phyloP scores from a whole-genome alignment of 352 stramenopile species.

The Globisporangium cylindrosporum region DNA sequence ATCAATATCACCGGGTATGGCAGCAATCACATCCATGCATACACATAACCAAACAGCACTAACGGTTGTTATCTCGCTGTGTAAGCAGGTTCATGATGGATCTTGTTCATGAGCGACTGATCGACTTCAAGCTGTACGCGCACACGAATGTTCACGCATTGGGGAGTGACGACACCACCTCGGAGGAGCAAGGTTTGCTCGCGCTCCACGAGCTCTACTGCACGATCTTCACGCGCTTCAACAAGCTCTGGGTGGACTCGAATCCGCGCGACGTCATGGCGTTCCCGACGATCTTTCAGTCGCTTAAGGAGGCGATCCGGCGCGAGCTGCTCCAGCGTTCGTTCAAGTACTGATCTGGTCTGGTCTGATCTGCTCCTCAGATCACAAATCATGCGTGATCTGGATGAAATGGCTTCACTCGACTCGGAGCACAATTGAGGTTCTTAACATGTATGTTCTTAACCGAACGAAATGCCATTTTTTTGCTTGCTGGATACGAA shows the following conservation, averaged over 20 bases:
- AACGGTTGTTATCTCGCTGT: not conserved
- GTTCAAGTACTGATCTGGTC: slow-evolving; percentile 53
- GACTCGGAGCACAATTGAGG: not conserved
- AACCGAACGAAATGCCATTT: not conserved
- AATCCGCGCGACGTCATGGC: slow-evolving; percentile 86
- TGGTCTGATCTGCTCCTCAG: too few relatives aligned
- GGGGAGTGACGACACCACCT: slow-evolving; percentile 21
- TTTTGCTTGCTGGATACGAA: slow-evolving; percentile 1
- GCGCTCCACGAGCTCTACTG: slow-evolving; percentile 78
- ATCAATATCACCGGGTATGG: slow-evolving; percentile 82
- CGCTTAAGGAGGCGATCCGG: slow-evolving; percentile 70
- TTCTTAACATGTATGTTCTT: not conserved
- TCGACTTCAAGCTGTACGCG: slow-evolving; percentile 76
- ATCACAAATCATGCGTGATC: not conserved
- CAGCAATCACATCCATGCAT: not conserved
- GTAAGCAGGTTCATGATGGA: slow-evolving; percentile 65
- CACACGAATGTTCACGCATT: slow-evolving; percentile 19
- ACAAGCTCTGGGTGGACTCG: slow-evolving; percentile 76
- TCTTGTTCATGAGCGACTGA: slow-evolving; percentile 63
- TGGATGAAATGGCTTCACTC: slow-evolving; percentile 26
- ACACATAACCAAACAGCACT: not conserved
- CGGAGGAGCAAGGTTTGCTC: slow-evolving; percentile 29
- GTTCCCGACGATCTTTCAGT: slow-evolving; percentile 81
- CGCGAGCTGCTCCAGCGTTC: slow-evolving; percentile 49
- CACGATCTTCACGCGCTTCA: slow-evolving; percentile 79